Evolutionary conservation across 352 stramenopile species (phyloP).

Genomic region (Pythium sp.): DNA sequence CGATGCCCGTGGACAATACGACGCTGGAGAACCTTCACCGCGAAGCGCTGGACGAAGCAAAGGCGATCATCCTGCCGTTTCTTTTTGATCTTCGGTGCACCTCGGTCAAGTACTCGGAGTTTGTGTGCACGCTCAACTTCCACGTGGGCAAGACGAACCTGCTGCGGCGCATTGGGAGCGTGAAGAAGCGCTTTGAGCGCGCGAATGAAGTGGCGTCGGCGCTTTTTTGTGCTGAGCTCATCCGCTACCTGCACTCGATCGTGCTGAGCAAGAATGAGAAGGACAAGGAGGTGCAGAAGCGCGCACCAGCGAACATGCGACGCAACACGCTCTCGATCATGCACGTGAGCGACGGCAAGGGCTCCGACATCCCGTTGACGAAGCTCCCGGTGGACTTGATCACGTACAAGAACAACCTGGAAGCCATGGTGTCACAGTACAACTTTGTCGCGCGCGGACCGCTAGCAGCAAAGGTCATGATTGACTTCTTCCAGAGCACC

Average conservation of each 20-base stretch:
- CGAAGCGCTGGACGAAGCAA: slow-evolving; percentile 45
- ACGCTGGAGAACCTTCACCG: slow-evolving; percentile 46
- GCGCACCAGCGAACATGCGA: slow-evolving; percentile 33
- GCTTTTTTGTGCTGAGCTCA: slow-evolving; percentile 63
- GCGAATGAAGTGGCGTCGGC: slow-evolving; percentile 63
- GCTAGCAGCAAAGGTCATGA: slow-evolving; percentile 41
- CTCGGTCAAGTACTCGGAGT: slow-evolving; percentile 32
- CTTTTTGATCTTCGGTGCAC: slow-evolving; percentile 45
- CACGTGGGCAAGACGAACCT: slow-evolving; percentile 63
- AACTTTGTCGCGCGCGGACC: slow-evolving; percentile 67
- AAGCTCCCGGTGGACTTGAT: slow-evolving; percentile 63
- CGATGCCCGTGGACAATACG: slow-evolving; percentile 51
- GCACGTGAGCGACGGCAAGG: slow-evolving; percentile 28
- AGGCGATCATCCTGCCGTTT: slow-evolving; percentile 52
- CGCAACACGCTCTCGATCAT: slow-evolving; percentile 57
- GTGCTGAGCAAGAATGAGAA: slow-evolving; percentile 65
- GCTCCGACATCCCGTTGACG: slow-evolving; percentile 28
- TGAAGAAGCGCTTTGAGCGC: slow-evolving; percentile 54
- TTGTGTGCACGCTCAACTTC: slow-evolving; percentile 48
- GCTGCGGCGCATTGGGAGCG: slow-evolving; percentile 31
- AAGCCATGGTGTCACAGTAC: slow-evolving; percentile 78
- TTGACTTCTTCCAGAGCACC: slow-evolving; percentile 55
- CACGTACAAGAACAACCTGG: slow-evolving; percentile 77
- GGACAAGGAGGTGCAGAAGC: slow-evolving; percentile 51
- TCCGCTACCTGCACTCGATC: slow-evolving; percentile 67